phyloP scores from a whole-genome alignment of 2,329 filamentous ascomycete species.

The Alternaria sp. region DNA sequence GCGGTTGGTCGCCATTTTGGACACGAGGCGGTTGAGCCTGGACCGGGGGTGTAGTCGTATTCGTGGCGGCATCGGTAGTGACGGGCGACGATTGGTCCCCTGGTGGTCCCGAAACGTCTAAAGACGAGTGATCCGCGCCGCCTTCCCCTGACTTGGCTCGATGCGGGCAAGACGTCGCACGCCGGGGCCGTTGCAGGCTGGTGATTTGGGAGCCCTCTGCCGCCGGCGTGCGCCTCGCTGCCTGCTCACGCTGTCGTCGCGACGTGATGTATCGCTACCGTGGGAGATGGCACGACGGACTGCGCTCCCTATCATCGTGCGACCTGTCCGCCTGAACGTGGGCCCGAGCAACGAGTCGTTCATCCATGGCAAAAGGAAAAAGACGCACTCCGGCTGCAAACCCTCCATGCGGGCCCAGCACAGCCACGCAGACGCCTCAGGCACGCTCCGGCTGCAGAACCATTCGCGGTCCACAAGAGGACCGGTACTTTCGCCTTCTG shows the following conservation, averaged over 20 bases:
- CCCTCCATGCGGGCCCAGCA: constrained; percentile 8
- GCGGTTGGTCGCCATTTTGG: constrained; percentile 22
- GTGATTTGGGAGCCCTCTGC: constrained; percentile 1
- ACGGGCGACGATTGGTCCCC: constrained; percentile 29
- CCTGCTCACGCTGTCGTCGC: neutral
- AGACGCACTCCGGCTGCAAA: neutral
- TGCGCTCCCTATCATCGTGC: neutral
- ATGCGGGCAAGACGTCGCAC: constrained; percentile 12
- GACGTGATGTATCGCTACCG: neutral
- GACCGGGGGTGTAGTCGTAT: constrained; percentile 24
- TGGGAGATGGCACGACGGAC: neutral
- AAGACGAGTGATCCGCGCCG: constrained; percentile 24
- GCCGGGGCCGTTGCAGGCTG: neutral
- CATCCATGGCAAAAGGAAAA: neutral
- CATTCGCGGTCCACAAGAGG: constrained; percentile 4
- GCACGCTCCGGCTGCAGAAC: constrained; percentile 14
- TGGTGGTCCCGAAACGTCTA: constrained; percentile 28
- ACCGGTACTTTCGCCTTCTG: neutral
- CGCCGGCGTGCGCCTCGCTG: constrained; percentile 1
- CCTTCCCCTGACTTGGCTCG: constrained; percentile 36
- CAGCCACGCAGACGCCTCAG: constrained; percentile 17
- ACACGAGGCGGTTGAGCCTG: constrained; percentile 31
- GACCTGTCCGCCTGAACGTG: neutral
- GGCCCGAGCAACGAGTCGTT: neutral
- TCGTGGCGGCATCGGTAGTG: constrained; percentile 8